These are phyloP conservation scores for Penicillium verrucosum DNA, from an alignment of 2,329 filamentous ascomycete genomes.

Conservation along the genomic window DNA sequence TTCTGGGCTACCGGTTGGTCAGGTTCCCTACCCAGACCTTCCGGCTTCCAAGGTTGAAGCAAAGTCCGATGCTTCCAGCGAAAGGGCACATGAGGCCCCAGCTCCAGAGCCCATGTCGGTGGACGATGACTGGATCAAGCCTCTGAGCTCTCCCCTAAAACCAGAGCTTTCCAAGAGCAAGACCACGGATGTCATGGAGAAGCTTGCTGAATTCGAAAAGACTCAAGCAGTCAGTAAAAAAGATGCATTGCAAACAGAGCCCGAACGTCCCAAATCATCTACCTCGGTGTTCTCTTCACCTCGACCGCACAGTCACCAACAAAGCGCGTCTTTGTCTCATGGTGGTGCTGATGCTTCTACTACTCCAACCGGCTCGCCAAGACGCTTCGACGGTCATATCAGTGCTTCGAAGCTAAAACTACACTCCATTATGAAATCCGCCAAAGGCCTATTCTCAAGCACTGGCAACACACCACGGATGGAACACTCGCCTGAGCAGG, in stretches of 20 bases:
- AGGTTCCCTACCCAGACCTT: conserved; percentile 39
- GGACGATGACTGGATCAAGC: conserved; percentile 60
- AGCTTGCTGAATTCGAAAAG: conserved; percentile 30
- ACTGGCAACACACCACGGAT: conserved; percentile 60
- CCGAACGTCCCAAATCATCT: conserved; percentile 63
- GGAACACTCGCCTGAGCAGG: conserved; percentile 48
- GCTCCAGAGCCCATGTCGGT: conserved; percentile 24
- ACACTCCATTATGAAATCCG: conserved; percentile 84
- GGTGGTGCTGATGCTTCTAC: conserved; percentile 52
- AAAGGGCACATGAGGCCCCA: conserved; percentile 22
- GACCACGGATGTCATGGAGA: conserved; percentile 61
- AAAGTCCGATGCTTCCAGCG: conserved; percentile 23
- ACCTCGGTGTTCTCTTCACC: conserved; percentile 58
- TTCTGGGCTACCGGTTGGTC: conserved; percentile 26
- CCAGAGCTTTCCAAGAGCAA: conserved; percentile 59
- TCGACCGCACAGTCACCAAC: conserved; percentile 51
- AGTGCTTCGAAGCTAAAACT: conserved; percentile 92
- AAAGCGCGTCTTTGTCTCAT: conserved; percentile 61
- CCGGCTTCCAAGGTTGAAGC: conserved; percentile 28
- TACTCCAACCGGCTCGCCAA: conserved; percentile 57
- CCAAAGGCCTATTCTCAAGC: conserved; percentile 79
- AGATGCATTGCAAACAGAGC: conserved; percentile 18
- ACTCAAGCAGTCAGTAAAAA: conserved; percentile 16
- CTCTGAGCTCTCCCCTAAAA: conserved; percentile 46
- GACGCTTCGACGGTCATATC: conserved; percentile 69